Percentiles rank a stretch among this genome's conserved stretches.
Evolutionary conservation across 1,139 yeast genomes (phyloP).

Genomic region (Zygoascus meyerae): DNA sequence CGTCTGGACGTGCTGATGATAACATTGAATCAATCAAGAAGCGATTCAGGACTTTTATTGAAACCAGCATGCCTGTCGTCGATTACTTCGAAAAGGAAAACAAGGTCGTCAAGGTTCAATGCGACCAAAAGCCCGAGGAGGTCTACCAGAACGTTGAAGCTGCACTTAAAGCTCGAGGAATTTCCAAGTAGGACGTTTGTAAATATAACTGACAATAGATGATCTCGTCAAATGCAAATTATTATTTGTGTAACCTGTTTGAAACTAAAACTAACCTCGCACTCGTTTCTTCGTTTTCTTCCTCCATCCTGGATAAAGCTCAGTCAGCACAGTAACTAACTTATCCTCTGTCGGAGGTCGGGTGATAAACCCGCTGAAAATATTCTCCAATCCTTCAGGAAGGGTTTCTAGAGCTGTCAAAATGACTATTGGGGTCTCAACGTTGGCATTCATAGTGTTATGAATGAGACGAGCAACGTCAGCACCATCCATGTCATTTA

Average conservation of each 20-base stretch:
- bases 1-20: slow-evolving; percentile 91
- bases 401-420: slow-evolving; percentile 54
- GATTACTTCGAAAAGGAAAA: slow-evolving; percentile 70
- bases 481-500: slow-evolving; percentile 59
- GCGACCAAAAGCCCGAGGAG: slow-evolving; percentile 73
- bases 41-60: slow-evolving; percentile 78
- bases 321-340: slow-evolving; percentile 32
- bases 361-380: slow-evolving; percentile 67
- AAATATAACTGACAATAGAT: background rate
- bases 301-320: slow-evolving; percentile 16
- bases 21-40: slow-evolving; percentile 85
- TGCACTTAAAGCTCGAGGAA: slow-evolving; percentile 45
- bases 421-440: slow-evolving; percentile 72
- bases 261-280: background rate
- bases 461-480: slow-evolving; percentile 76
- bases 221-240: background rate
- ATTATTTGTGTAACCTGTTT: background rate
- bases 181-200: background rate
- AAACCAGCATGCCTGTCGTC: slow-evolving; percentile 93
- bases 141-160: slow-evolving; percentile 68
- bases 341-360: slow-evolving; percentile 59
- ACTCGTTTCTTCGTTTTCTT: background rate
- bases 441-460: slow-evolving; percentile 69
- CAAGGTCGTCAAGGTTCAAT: slow-evolving; percentile 71
- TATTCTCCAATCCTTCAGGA: slow-evolving; percentile 43